These are phyloP conservation scores for Pythium diclinum DNA, from an alignment of 352 stramenopile genomes.

Conservation along the genomic window DNA sequence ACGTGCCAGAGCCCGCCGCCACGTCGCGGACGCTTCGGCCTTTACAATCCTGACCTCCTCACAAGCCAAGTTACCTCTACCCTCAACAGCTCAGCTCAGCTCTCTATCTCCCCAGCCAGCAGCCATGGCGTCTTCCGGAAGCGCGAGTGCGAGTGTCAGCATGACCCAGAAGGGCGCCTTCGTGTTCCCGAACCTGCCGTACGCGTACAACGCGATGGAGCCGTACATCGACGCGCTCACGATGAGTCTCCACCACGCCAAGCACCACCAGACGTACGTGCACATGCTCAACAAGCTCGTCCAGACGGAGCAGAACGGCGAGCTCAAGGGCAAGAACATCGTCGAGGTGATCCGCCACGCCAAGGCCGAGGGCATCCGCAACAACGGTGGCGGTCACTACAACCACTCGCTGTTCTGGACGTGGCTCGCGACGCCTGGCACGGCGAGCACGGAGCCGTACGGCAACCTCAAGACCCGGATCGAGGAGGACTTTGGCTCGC, in stretches of 20 bases:
- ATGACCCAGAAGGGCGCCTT: conserved; percentile 27
- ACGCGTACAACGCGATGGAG: conserved; percentile 55
- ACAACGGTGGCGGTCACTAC: conserved; percentile 42
- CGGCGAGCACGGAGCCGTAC: conserved; percentile 35
- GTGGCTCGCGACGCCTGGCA: conserved; percentile 53
- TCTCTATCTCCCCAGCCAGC: background rate
- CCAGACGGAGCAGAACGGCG: conserved; percentile 41
- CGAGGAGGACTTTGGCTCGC: conserved; percentile 61
- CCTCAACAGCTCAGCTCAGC: too few relatives aligned
- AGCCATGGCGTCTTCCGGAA: conserved; percentile 14
- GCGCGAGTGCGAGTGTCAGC: conserved; percentile 6
- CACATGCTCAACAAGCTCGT: conserved; percentile 37
- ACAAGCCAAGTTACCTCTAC: background rate
- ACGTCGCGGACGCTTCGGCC: background rate
- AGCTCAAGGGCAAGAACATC: conserved; percentile 33
- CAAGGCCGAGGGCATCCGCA: conserved; percentile 37
- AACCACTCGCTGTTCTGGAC: conserved; percentile 72
- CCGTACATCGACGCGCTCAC: conserved; percentile 50
- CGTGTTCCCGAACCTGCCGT: conserved; percentile 41
- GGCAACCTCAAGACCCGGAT: conserved; percentile 46
- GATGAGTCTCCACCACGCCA: conserved; percentile 57
- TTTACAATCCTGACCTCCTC: background rate
- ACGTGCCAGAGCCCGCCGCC: background rate
- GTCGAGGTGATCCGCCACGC: conserved; percentile 33
- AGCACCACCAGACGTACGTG: conserved; percentile 55